These are phyloP conservation scores for Mesotaenium endlicherianum DNA, from an alignment of 139 green algal genomes.

Conservation along the genomic window DNA sequence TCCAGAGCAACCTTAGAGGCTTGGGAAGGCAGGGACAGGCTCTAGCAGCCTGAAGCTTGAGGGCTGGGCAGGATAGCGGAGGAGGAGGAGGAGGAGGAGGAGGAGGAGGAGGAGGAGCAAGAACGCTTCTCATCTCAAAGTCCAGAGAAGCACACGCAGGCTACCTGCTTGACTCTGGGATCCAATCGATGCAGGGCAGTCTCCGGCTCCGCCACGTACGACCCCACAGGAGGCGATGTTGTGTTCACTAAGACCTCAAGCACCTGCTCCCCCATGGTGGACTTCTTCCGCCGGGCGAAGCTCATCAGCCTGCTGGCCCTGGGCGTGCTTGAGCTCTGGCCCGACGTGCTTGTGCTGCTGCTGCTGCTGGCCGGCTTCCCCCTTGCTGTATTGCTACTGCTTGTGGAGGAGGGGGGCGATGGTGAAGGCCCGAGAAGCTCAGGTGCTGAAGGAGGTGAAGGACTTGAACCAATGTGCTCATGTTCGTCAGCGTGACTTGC, in stretches of 20 bases:
- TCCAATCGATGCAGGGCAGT: slow-evolving; percentile 44
- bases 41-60: background rate
- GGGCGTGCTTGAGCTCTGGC: background rate
- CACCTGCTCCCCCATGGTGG: slow-evolving; percentile 10
- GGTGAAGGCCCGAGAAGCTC: no score
- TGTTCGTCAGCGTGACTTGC: no score
- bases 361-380: background rate
- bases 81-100: background rate
- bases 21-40: background rate
- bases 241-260: slow-evolving; percentile 29
- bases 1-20: background rate
- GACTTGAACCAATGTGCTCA: no score
- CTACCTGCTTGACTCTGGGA: slow-evolving; percentile 45
- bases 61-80: background rate
- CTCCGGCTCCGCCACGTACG: slow-evolving; percentile 22
- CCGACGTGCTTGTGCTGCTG: background rate
- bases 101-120: background rate
- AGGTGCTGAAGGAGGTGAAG: no score
- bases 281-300: background rate
- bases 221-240: slow-evolving; percentile 25
- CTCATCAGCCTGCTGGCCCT: background rate
- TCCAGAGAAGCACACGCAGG: background rate
- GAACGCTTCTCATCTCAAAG: background rate
- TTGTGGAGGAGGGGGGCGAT: background rate
- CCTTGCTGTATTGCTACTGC: background rate